phyloP scores from a whole-genome alignment of 2,329 filamentous ascomycete genomes.

The Epichloe brachyelytri region DNA sequence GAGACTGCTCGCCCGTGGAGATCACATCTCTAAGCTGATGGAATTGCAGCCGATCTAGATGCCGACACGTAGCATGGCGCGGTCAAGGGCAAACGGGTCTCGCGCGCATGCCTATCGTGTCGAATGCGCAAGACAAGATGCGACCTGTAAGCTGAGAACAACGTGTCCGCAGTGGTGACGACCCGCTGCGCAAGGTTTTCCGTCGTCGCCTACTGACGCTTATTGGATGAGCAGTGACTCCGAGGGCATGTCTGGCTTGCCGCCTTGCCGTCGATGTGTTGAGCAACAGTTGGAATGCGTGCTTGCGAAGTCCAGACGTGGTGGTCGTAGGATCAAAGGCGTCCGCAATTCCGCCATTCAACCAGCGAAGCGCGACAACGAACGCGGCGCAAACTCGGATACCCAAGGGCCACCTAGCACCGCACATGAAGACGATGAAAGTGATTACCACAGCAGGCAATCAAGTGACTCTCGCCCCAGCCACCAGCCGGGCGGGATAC shows the following conservation, averaged over 20 bases:
- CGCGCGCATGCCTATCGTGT: conserved; percentile 19
- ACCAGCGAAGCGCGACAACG: not conserved
- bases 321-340: conserved; percentile 23
- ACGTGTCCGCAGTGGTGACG: not conserved
- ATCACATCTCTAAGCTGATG: conserved; percentile 5
- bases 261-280: conserved; percentile 26
- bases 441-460: conserved; percentile 4
- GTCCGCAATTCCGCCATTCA: conserved; percentile 7
- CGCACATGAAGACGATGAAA: conserved; percentile 5
- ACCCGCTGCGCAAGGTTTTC: not conserved
- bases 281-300: conserved; percentile 26
- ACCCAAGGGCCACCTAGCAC: not conserved
- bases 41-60: conserved; percentile 7
- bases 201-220: conserved; percentile 6
- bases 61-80: conserved; percentile 9
- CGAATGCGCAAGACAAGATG: conserved; percentile 20
- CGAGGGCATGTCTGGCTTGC: conserved; percentile 21
- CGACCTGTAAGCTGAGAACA: conserved; percentile 15
- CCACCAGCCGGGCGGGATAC: not conserved
- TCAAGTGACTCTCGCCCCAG: not conserved
- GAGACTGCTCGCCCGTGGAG: conserved; percentile 4
- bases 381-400: not conserved
- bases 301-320: conserved; percentile 26
- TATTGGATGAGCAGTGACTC: conserved; percentile 13
- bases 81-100: conserved; percentile 17